A percentile compares a stretch with the other conserved stretches of the same genome.
Conservation (phyloP, 768 basidiomycete genomes). For the Leccinum aurantiacum region DNA sequence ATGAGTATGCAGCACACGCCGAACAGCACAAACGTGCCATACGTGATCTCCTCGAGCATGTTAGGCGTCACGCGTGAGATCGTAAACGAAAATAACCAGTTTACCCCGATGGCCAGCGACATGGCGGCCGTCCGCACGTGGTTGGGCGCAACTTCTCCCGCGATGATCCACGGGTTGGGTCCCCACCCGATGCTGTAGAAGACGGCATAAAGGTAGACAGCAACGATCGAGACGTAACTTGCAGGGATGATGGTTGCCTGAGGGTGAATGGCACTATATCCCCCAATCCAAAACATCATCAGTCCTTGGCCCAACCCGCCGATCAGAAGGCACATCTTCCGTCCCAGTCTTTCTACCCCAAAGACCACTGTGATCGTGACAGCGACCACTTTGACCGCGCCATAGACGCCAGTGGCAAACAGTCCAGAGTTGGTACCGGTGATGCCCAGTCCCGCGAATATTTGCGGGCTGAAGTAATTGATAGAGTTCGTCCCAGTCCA, state of each 20-base stretch:
- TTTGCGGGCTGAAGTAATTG: constrained; percentile 53
- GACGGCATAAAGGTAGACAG: constrained; percentile 39
- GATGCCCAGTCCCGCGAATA: constrained; percentile 50
- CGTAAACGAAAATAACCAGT: constrained; percentile 39
- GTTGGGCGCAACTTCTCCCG: constrained; percentile 40
- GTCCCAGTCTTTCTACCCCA: constrained; percentile 48
- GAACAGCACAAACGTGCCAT: constrained; percentile 37
- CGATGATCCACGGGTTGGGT: constrained; percentile 32
- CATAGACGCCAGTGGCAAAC: constrained; percentile 49
- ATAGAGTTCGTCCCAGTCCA: constrained; percentile 57
- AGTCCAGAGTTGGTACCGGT: constrained; percentile 42
- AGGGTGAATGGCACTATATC: constrained; percentile 35
- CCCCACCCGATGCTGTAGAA: constrained; percentile 38
- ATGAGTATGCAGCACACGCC: constrained; percentile 35
- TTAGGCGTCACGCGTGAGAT: constrained; percentile 40
- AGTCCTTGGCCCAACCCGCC: constrained; percentile 49
- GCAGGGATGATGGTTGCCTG: constrained; percentile 29
- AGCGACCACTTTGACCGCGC: constrained; percentile 42
- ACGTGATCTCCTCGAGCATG: constrained; percentile 34
- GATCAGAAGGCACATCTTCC: constrained; percentile 50
- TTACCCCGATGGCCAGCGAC: constrained; percentile 33
- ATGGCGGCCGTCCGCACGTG: constrained; percentile 38
- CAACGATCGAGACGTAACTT: constrained; percentile 40
- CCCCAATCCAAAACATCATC: constrained; percentile 41
- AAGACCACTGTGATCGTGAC: constrained; percentile 42